Conservation (phyloP, 2,329 filamentous ascomycete species). For the Achaetomium macrosporum region DNA sequence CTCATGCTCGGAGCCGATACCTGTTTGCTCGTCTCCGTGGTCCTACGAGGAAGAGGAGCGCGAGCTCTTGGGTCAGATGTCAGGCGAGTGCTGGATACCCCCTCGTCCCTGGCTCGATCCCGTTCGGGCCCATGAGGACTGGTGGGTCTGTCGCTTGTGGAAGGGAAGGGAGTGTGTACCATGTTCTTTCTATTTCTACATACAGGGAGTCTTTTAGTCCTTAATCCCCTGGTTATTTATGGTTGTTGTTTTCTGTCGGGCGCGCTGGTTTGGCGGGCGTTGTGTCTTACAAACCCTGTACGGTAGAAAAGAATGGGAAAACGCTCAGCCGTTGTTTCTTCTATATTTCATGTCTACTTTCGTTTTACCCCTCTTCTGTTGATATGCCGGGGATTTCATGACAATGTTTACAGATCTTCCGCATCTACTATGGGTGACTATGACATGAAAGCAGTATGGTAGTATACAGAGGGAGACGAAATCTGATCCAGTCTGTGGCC, state of each 20-base stretch:
- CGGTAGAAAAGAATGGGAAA: conserved; percentile 9
- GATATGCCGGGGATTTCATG: conserved; percentile 8
- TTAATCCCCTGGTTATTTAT: conserved; percentile 5
- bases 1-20: conserved; percentile 2
- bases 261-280: background rate
- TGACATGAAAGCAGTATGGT: background rate
- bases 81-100: conserved; percentile 6
- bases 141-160: background rate
- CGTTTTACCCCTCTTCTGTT: background rate
- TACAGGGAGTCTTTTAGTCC: background rate
- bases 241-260: background rate
- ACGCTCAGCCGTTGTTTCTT: conserved; percentile 6
- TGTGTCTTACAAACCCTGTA: background rate
- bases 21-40: background rate
- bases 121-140: background rate
- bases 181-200: conserved; percentile 7
- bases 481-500: conserved; percentile 8
- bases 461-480: background rate
- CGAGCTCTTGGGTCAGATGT: background rate
- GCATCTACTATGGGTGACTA: background rate
- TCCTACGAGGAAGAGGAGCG: background rate
- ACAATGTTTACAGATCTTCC: conserved; percentile 2
- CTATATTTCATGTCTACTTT: background rate
- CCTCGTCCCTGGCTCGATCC: background rate
- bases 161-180: conserved; percentile 12